Base-by-base conservation (phyloP, 441 rosid species). In the Omphalea diandra region DNA sequence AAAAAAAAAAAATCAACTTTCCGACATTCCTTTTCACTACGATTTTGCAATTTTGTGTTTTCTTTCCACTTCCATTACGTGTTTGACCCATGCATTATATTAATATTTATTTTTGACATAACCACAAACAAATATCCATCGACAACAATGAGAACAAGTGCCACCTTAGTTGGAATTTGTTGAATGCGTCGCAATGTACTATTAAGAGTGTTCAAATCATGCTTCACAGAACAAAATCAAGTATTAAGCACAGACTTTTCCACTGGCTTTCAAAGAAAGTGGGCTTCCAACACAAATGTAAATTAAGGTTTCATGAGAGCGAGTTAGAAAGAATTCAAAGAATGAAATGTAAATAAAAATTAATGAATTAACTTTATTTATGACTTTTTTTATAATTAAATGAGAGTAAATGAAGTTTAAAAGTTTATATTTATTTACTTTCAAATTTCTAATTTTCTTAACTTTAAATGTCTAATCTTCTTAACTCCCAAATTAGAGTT, bases 31-130 rank as follows among this genome's bases (percentile, higher is more conserved):
- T 2, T 64, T 67, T 15, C 29, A 44, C 40, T n/a, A 63, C 40
- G 68, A 41, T 26, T 36, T 66, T 65, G 49, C 35, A 56, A 68
- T 65, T 74, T n/a, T n/a, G n/a, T 79, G 75, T 27, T 65, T 49
- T 50, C 59, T 61, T 67, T 38, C 11, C 2, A 1, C 18, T 38
- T 17, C 3, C 43, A 38, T 55, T 15, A 47, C 55, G 44, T 44
- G 24, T 54, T 63, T 64, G 27, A 27, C 52, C 33, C 7, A 2
- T n/a, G n/a, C n/a, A 33, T 52, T 4, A 1, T 14, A 4, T 10
- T 62, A n/a, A 3, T 17, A 2, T 6, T 20, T 1, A 2, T 59
- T 59, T 7, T 61, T 11, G 12, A 40, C 20, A 24, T 22, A 35
- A 57, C 41, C 43, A 7, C 8, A 36, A 57, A 32, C 22, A 43